Evolutionary conservation across 1,284 basidiomycete species (phyloP).

Genomic region (Kalmanozyma brasiliensis): DNA sequence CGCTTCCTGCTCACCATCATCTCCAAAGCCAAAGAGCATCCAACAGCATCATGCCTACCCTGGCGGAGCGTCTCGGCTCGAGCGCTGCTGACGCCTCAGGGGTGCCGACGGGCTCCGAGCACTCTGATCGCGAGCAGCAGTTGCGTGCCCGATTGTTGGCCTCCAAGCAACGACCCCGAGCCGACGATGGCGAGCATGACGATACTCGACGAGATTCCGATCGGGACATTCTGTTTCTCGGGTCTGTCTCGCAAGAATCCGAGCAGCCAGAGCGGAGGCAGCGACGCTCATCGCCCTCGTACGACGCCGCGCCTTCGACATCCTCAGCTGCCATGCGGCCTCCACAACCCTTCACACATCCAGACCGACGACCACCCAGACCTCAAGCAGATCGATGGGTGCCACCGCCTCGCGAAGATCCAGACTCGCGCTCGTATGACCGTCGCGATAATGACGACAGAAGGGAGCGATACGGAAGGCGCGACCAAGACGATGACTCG

Average conservation of each 20-base stretch:
- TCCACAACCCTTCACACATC: slow-evolving; percentile 24
- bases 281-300: slow-evolving; percentile 22
- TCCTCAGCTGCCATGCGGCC: slow-evolving; percentile 12
- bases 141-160: slow-evolving; percentile 32
- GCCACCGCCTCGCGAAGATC: slow-evolving; percentile 32
- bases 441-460: slow-evolving; percentile 13
- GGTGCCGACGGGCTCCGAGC: slow-evolving; percentile 7
- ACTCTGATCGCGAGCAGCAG: slow-evolving; percentile 27
- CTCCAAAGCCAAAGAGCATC: slow-evolving; percentile 6
- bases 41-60: slow-evolving; percentile 24
- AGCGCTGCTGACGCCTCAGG: neutral
- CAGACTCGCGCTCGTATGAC: slow-evolving; percentile 6
- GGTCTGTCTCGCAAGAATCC: slow-evolving; percentile 7
- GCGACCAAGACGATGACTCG: slow-evolving; percentile 3
- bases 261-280: slow-evolving; percentile 8
- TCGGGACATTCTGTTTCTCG: neutral
- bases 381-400: slow-evolving; percentile 43
- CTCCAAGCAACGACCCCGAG: slow-evolving; percentile 20
- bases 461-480: slow-evolving; percentile 9
- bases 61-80: slow-evolving; percentile 26
- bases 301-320: slow-evolving; percentile 15
- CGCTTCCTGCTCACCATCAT: neutral
- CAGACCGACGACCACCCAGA: slow-evolving; percentile 35
- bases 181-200: neutral
- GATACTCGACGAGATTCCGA: neutral